phyloP scores from a whole-genome alignment of 169 alveolate genomes.

The Neospora caninum region DNA sequence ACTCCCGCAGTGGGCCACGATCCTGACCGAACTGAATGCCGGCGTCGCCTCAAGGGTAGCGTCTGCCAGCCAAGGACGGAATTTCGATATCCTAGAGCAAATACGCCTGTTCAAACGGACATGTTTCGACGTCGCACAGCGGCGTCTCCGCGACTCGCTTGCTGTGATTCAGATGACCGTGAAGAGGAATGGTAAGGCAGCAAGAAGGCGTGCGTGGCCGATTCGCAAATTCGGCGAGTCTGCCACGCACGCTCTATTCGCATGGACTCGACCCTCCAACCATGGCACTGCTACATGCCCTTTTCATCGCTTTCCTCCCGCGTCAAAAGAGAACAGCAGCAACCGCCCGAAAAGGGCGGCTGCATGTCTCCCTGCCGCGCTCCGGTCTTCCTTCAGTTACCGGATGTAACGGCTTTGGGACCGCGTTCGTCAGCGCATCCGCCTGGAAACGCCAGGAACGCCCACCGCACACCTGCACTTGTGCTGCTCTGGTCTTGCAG shows the following conservation, averaged over 20 bases:
- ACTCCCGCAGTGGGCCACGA: slow-evolving; percentile 33
- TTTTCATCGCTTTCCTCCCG: no score
- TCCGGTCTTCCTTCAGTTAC: no score
- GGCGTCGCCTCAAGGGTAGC: not conserved
- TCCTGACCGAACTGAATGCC: not conserved
- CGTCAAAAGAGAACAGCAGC: no score
- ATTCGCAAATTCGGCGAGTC: not conserved
- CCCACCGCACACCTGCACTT: no score
- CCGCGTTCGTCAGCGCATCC: no score
- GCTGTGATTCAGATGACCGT: not conserved
- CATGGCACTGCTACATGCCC: no score
- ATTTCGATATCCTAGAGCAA: not conserved
- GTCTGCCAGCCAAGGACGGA: not conserved
- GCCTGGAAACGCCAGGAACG: no score
- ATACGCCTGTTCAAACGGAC: not conserved
- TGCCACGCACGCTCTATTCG: no score
- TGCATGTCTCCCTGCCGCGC: no score
- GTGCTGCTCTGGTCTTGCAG: not conserved
- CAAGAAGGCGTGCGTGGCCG: not conserved
- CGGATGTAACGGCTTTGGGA: no score
- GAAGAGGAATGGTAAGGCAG: slow-evolving; percentile 10
- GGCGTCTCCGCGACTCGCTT: not conserved
- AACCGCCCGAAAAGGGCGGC: no score
- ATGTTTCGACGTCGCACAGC: slow-evolving; percentile 34
- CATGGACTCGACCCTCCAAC: no score